Evolutionary conservation across 257 asterid species (phyloP).

Genomic region (Echium plantagineum): DNA sequence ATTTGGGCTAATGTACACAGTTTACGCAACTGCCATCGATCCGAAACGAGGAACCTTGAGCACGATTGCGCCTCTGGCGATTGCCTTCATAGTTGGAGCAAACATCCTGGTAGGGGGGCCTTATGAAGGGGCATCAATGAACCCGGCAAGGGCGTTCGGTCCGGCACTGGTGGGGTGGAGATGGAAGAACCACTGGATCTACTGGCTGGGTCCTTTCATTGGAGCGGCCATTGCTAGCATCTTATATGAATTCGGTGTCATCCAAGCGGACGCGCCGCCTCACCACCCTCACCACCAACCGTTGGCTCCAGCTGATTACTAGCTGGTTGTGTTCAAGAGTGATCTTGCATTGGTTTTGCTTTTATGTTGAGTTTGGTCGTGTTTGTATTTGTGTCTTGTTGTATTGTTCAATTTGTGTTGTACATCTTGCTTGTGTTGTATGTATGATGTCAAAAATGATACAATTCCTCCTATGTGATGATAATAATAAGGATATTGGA

Average conservation of each 20-base stretch:
- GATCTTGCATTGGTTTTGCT: neutral
- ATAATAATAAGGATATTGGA: no score
- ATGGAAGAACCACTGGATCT: constrained; percentile 87
- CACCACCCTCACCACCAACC: constrained; percentile 72
- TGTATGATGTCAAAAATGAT: neutral
- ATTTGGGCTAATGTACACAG: constrained; percentile 58
- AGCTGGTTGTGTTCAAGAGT: constrained; percentile 1
- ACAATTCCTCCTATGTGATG: neutral
- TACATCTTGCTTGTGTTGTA: neutral
- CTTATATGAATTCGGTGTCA: constrained; percentile 63
- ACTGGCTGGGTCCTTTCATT: constrained; percentile 85
- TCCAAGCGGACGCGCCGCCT: constrained; percentile 31
- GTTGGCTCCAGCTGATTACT: constrained; percentile 86
- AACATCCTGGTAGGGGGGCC: constrained; percentile 85
- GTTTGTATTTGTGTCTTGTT: neutral
- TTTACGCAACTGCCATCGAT: constrained; percentile 76
- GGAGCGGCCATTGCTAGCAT: constrained; percentile 72
- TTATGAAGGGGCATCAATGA: constrained; percentile 79
- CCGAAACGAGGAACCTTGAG: constrained; percentile 71
- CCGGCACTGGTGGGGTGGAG: constrained; percentile 95
- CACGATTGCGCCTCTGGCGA: constrained; percentile 77
- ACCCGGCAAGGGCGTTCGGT: constrained; percentile 89
- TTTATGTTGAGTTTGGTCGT: neutral
- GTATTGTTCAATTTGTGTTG: neutral
- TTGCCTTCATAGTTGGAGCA: constrained; percentile 84